These are phyloP conservation scores for Syzygium syzygioides DNA, from an alignment of 441 rosid genomes.

Conservation along the genomic window DNA sequence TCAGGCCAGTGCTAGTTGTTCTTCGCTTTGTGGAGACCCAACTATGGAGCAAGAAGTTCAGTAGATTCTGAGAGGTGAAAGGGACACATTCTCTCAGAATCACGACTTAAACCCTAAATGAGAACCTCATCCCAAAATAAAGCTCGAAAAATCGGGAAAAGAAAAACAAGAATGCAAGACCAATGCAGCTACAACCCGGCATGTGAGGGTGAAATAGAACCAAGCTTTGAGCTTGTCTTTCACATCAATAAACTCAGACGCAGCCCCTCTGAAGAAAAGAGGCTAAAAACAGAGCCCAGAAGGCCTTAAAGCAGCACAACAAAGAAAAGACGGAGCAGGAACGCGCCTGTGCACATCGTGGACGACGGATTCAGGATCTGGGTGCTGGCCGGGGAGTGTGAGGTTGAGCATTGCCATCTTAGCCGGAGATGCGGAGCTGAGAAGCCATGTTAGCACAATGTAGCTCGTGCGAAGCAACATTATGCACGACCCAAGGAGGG, in stretches of 20 bases:
- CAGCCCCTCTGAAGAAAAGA: background rate
- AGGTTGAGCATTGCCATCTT: constrained; percentile 40
- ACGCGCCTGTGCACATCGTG: constrained; percentile 69
- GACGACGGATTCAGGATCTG: constrained; percentile 69
- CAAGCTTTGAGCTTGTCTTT: background rate
- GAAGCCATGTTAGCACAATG: constrained; percentile 48
- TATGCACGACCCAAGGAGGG: background rate
- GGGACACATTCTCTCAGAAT: background rate
- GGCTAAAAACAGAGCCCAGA: background rate
- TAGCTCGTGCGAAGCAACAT: constrained; percentile 39
- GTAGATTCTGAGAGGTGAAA: background rate
- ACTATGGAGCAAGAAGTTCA: background rate
- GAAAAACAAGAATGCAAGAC: background rate
- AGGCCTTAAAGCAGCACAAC: background rate
- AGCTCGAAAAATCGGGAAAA: background rate
- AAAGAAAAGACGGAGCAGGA: background rate
- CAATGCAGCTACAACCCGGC: background rate
- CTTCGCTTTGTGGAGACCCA: background rate
- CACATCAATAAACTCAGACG: background rate
- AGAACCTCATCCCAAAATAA: background rate
- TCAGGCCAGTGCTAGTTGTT: background rate
- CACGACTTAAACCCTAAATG: background rate
- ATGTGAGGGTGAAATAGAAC: background rate
- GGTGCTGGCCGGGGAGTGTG: constrained; percentile 51
- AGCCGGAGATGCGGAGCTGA: constrained; percentile 27